Conservation (phyloP, 441 rosid genomes). For the Macaranga tanarius region DNA sequence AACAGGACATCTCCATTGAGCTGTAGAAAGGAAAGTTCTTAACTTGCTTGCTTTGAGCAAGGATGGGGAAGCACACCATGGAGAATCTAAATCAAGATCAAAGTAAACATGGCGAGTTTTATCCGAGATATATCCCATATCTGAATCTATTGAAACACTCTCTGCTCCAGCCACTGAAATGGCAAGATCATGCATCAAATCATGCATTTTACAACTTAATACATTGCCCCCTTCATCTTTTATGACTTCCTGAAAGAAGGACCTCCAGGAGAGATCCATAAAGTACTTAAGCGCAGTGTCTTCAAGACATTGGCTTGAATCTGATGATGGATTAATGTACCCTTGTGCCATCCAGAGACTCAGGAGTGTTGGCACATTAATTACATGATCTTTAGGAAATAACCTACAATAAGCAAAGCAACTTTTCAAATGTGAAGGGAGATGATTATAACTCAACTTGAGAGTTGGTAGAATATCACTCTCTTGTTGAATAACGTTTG, state of each 20-base stretch:
- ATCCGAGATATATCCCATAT: background rate
- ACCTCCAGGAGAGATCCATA: slow-evolving; percentile 16
- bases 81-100: background rate
- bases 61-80: background rate
- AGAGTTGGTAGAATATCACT: slow-evolving; percentile 13
- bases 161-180: slow-evolving; percentile 8
- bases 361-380: background rate
- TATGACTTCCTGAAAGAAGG: slow-evolving; percentile 27
- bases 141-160: background rate
- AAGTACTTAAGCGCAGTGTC: slow-evolving; percentile 10
- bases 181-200: slow-evolving; percentile 33
- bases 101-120: background rate
- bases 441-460: slow-evolving; percentile 22
- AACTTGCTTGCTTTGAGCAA: background rate
- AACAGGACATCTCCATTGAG: too few relatives aligned
- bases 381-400: slow-evolving; percentile 10
- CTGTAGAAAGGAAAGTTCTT: background rate
- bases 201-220: slow-evolving; percentile 27
- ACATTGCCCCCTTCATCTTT: background rate
- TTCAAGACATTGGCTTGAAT: slow-evolving; percentile 7
- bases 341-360: slow-evolving; percentile 26
- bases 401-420: slow-evolving; percentile 28
- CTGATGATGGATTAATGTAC: slow-evolving; percentile 8
- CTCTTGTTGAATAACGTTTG: background rate
- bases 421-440: slow-evolving; percentile 19